Percentiles rank a stretch among this genome's conserved stretches.
Conservation (phyloP, 2,329 filamentous ascomycete genomes). For the Penicillium sp. region DNA sequence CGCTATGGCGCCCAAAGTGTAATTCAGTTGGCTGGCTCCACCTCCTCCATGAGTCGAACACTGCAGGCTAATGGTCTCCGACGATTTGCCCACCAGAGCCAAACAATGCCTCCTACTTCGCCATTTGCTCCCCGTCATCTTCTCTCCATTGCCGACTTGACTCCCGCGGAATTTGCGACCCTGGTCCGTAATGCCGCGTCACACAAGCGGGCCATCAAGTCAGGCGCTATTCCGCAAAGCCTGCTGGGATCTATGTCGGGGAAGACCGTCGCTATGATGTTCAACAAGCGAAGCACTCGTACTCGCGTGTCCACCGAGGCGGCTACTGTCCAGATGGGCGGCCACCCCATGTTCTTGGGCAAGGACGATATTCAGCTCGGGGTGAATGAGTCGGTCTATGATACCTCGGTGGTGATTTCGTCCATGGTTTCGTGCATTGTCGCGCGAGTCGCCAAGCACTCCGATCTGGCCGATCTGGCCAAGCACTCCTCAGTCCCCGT, state of each 20-base stretch:
- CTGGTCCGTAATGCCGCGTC: conserved; percentile 75
- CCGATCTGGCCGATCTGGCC: conserved; percentile 66
- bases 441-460: conserved; percentile 69
- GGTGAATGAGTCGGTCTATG: conserved; percentile 87
- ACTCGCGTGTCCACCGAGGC: conserved; percentile 92
- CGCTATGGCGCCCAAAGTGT: conserved; percentile 24
- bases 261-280: conserved; percentile 88
- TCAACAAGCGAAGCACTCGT: conserved; percentile 90
- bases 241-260: conserved; percentile 61
- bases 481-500: conserved; percentile 71
- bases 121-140: conserved; percentile 72
- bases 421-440: conserved; percentile 84
- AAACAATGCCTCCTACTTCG: conserved; percentile 43
- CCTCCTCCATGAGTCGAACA: conserved; percentile 21
- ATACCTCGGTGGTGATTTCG: conserved; percentile 88
- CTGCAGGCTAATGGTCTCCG: conserved; percentile 27
- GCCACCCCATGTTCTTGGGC: conserved; percentile 92
- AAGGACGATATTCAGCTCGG: conserved; percentile 95
- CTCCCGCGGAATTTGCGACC: conserved; percentile 68
- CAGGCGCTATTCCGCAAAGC: conserved; percentile 53
- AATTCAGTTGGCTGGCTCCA: conserved; percentile 24
- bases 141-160: conserved; percentile 83
- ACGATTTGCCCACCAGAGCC: conserved; percentile 30
- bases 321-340: conserved; percentile 80
- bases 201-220: conserved; percentile 73